phyloP scores from a whole-genome alignment of 176 grass and related monocot genomes.

The Neostapfia colusana region DNA sequence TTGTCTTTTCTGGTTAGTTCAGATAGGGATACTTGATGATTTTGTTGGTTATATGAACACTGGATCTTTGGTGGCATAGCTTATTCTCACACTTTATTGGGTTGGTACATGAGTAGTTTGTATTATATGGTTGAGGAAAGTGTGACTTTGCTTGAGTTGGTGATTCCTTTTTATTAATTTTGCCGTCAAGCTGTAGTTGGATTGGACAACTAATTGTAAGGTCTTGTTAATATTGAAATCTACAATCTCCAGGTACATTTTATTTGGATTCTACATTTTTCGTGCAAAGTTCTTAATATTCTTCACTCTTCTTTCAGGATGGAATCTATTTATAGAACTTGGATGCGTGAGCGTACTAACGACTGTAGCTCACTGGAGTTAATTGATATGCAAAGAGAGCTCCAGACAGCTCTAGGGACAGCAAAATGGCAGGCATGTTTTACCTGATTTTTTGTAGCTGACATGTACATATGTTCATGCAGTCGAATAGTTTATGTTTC shows the following conservation, averaged over 20 bases:
- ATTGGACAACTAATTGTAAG: constrained; percentile 2
- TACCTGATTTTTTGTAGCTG: constrained; percentile 13
- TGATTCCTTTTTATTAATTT: constrained; percentile 17
- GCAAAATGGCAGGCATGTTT: constrained; percentile 88
- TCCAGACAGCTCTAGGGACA: constrained; percentile 75
- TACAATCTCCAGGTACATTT: not conserved
- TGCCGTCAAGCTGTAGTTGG: not conserved
- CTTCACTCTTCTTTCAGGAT: constrained; percentile 51
- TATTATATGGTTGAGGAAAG: not conserved
- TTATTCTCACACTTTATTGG: not conserved
- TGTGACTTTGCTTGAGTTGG: not conserved
- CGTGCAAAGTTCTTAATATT: not conserved
- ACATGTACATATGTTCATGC: not conserved
- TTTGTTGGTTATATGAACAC: not conserved
- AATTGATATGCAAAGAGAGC: constrained; percentile 61
- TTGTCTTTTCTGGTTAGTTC: not conserved
- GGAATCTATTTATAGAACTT: constrained; percentile 88
- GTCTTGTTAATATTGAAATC: not conserved
- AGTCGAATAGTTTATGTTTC: constrained; percentile 11
- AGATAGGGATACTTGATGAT: constrained; percentile 7
- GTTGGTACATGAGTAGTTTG: not conserved
- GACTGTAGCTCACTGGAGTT: constrained; percentile 45
- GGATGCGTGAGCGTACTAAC: constrained; percentile 45
- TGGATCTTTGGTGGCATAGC: not conserved
- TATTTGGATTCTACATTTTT: not conserved